These are phyloP conservation scores for Cryptococcus depauperatus DNA, from an alignment of 1,284 basidiomycete species.

Conservation along the genomic window DNA sequence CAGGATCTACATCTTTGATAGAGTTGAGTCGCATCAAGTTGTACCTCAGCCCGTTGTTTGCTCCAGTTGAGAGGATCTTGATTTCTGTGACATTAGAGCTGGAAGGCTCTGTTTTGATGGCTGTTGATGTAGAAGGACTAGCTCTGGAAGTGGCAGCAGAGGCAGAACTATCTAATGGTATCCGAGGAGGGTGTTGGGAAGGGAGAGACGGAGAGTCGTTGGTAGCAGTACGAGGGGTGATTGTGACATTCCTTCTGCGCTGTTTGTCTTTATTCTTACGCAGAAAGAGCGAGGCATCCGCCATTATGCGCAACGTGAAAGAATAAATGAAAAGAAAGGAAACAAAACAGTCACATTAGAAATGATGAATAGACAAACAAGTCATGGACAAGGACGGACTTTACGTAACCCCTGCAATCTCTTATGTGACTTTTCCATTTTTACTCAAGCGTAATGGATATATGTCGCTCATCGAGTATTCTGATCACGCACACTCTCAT, in stretches of 20 bases:
- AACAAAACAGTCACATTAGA: too few relatives aligned
- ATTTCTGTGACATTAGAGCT: slow-evolving; percentile 21
- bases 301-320: slow-evolving; percentile 25
- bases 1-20: slow-evolving; percentile 27
- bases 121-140: background rate
- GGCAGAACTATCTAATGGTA: slow-evolving; percentile 1
- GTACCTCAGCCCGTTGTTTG: slow-evolving; percentile 23
- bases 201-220: background rate
- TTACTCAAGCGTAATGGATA: too few relatives aligned
- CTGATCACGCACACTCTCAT: too few relatives aligned
- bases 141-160: background rate
- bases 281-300: slow-evolving; percentile 33
- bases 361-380: too few relatives aligned
- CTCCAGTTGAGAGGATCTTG: slow-evolving; percentile 31
- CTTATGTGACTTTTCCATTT: too few relatives aligned
- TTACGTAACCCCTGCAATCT: too few relatives aligned
- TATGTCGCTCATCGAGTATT: too few relatives aligned
- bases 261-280: slow-evolving; percentile 32
- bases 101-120: slow-evolving; percentile 11
- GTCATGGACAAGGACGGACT: too few relatives aligned
- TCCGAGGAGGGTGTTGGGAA: background rate
- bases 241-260: slow-evolving; percentile 5
- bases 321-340: too few relatives aligned
- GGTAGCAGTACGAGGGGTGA: slow-evolving; percentile 2
- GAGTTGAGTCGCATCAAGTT: slow-evolving; percentile 37